Base-by-base conservation (phyloP, 495 filamentous ascomycete genomes). In the Glutinoglossum americanum region DNA sequence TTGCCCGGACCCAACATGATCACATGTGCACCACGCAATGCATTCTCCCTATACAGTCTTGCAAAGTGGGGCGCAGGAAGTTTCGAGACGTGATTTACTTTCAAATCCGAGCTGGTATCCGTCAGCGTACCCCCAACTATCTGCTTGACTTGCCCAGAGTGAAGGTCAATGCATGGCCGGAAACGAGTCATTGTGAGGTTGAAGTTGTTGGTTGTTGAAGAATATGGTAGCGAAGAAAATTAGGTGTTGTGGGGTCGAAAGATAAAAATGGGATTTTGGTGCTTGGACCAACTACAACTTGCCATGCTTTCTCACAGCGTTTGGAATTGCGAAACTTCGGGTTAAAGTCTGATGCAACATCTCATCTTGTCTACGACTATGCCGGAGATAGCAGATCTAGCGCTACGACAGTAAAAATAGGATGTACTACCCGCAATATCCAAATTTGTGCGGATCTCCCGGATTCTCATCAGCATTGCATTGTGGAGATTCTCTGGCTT, bases 1-100 rank as follows among this genome's bases (percentile, higher is more conserved):
- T 95, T 96, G 0, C 83, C 85, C 2, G 85, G 83, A 0, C 93
- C 93, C 26, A 98, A 81, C 82, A 94, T 94, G 61, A 98, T 94
- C 30, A 97, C 87, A 69, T 98, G 92, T 1, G 80, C 89, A 11
- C 93, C 93, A 0, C 72, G 74, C 13, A 95, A 72, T 35, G 70
- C 73, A 70, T 86, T 73, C 13, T 84, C 75, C 53, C 73, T 76
- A 73, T 98, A 98, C 15, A 97, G 75, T 51, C 67, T 64, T 17
- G 89, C 81, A 67, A 85, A 98, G 69, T 95, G 72, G 11, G 77
- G 74, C 3, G 93, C 79, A 6, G 92, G 82, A 47, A 87, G 81
- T 15, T 79, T 76, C 2, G 92, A 95, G 30, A 93, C 79, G 69
- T 85, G 87, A 68, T 98, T 97, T 58, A 92, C 97, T 68, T 85